phyloP scores from a whole-genome alignment of 2,329 filamentous ascomycete genomes.

The Talaromyces sp. region DNA sequence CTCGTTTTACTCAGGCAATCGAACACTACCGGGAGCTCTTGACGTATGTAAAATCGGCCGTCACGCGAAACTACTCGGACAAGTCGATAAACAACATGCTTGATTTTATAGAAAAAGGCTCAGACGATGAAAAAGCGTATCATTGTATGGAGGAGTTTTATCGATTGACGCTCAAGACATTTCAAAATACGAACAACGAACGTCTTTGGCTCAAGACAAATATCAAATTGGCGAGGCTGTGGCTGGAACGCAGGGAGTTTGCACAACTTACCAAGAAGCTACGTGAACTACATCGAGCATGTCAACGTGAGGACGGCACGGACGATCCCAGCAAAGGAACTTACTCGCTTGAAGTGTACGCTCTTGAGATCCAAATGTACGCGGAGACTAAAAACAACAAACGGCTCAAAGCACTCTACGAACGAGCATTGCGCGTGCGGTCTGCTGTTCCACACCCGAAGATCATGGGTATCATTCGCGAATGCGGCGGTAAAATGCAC shows the following conservation, averaged over 20 bases:
- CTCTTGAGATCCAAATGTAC: conserved; percentile 97
- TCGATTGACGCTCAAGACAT: conserved; percentile 84
- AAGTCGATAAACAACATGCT: conserved; percentile 99
- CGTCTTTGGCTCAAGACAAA: conserved; percentile 96
- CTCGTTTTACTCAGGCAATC: conserved; percentile 60
- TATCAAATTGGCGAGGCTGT: conserved; percentile 88
- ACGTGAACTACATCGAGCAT: conserved; percentile 80
- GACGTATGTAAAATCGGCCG: conserved; percentile 93
- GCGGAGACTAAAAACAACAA: conserved; percentile 97
- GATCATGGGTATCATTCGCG: conserved; percentile 98
- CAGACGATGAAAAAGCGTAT: conserved; percentile 64
- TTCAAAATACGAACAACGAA: conserved; percentile 97
- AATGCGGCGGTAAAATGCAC: conserved; percentile 99
- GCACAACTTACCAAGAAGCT: conserved; percentile 73
- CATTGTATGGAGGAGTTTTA: conserved; percentile 93
- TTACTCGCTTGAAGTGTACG: conserved; percentile 91
- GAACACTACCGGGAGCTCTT: conserved; percentile 92
- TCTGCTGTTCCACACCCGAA: conserved; percentile 98
- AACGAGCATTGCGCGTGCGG: conserved; percentile 82
- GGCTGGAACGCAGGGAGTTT: conserved; percentile 89
- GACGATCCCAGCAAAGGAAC: conserved; percentile 89
- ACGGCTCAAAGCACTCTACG: conserved; percentile 86
- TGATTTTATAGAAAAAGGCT: conserved; percentile 93
- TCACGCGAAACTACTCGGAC: conserved; percentile 96
- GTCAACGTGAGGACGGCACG: conserved; percentile 77